Evolutionary conservation across 192 early-diverging fungal species (phyloP), one percentile per base, ranked within the genome.

Genomic region (Entomortierella lignicola): DNA sequence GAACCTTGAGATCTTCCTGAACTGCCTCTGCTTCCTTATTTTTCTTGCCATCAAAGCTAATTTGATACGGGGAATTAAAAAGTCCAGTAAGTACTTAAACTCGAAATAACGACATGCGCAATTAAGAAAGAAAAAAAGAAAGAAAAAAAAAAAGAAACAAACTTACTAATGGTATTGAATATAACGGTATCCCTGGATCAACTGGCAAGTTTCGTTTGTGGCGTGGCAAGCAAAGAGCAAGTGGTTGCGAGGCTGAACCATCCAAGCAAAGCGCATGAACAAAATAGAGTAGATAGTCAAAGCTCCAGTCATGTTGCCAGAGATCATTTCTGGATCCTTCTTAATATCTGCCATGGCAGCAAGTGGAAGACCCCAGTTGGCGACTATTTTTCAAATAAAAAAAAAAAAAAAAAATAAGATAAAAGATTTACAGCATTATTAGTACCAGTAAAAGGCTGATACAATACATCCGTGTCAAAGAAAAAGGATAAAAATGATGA

Each of bases 241-340:
- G 70, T 92, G 90, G 86, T 99, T 99, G 48, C 89, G 65, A 2
- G 97, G 97, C 60, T 89, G 87, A 20, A 99, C 97, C 85, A 91
- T 90, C 88, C 92, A 93, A 3, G 97, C 94, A 69, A 99, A 99
- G 30, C 95, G 91, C 95, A 97, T 97, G 74, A 99, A 99, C 63
- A 97, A 80, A 30, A 86, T 71, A 37, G 96, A 97, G 83, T 98
- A 99, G 18, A 99, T 63, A 17, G 89, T 88, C 69, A 99, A 81
- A 0, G 95, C 95, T 20, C 72, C 68, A 34, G 97, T 99, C 97
- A 99, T 99, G 63, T 95, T 98, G 55, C 94, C 93, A 31, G 90
- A 92, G 77, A 99, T 99, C 71, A 93, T 83, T 63, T 95, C 95
- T 11, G 96, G 94, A 59, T 93, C 92, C 80, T 96, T 94, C 63